Base-by-base conservation (phyloP, 2,329 filamentous ascomycete species). In the Biscogniauxia sp. region DNA sequence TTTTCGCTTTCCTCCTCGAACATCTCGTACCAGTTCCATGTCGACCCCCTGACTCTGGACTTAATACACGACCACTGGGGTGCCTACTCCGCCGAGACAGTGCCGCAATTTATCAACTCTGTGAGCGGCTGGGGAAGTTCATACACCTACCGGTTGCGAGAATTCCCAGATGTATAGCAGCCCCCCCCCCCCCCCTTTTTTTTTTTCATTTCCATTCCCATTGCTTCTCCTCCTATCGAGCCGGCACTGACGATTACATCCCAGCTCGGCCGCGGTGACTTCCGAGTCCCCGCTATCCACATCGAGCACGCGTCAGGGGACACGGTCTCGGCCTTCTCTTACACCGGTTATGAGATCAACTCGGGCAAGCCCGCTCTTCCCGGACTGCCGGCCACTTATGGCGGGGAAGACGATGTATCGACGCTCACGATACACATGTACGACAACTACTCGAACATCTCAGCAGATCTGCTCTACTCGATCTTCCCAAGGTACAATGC, bases 1-100 rank as follows among this genome's bases (percentile, higher is more conserved):
- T 72, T 72, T 56, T 63, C 68, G 11, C 60, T 72, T n/a, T 60
- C 67, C 28, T 71, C 70, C 15, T 65, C 66, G 15, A 68, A 65
- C 49, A 77, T 86, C 28, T 87, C 85, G 0, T 88, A 89, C 67
- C 82, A 84, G 51, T 88, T 89, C 70, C 86, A 88, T 63, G 84
- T 88, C 52, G 82, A 88, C 63, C 73, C 79, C 2, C 69, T 68
- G 8, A 83, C 81, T 0, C 80, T 82, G 3, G 85, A 89, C 58
- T 77, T 89, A 45, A 70, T 84, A 17, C 80, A 82, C 0, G 85
- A 88, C 65, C 86, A 88, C 68, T 89, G 86, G 64, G 87, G 86
- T 51, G 84, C 80, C 13, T 78, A 77, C 1, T 77, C 82, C 2
- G 79, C 79, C 2, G 86, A 87, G 55, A 78, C 82, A 17, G 76